phyloP scores from a whole-genome alignment of 495 filamentous ascomycete species.

The Glonium stellatum region DNA sequence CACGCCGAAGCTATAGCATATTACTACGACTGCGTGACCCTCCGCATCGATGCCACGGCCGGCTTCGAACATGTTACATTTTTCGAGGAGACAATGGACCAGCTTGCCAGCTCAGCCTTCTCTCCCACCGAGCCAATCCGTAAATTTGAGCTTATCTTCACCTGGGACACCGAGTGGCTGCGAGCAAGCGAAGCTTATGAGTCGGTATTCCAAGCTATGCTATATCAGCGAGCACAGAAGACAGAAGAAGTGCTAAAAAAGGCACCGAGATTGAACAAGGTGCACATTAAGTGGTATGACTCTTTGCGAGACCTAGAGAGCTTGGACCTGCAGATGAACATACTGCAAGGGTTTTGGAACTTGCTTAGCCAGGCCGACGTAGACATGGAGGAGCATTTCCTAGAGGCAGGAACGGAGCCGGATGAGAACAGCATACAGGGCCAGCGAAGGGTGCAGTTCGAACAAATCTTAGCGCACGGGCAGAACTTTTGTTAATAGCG shows the following conservation, averaged over 20 bases:
- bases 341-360: conserved; percentile 9
- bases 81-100: conserved; percentile 15
- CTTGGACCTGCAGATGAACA: conserved; percentile 1
- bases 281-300: conserved; percentile 22
- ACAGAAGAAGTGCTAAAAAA: conserved; percentile 11
- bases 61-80: conserved; percentile 21
- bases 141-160: conserved; percentile 18
- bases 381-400: conserved; percentile 14
- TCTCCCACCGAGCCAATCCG: conserved; percentile 25
- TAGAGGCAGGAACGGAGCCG: not conserved
- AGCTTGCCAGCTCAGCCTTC: conserved; percentile 16
- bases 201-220: conserved; percentile 10
- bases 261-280: conserved; percentile 11
- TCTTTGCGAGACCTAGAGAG: conserved; percentile 11
- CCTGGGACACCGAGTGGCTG: conserved; percentile 17
- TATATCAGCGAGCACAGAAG: conserved; percentile 8
- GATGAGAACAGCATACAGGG: not conserved
- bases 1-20: conserved; percentile 15
- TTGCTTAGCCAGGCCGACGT: not conserved
- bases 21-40: conserved; percentile 20
- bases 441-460: not conserved
- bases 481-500: not conserved
- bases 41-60: conserved; percentile 19
- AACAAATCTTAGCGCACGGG: not conserved
- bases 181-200: not conserved